Base-by-base conservation (phyloP, 208 protist species). In the Porcisia deanei region DNA sequence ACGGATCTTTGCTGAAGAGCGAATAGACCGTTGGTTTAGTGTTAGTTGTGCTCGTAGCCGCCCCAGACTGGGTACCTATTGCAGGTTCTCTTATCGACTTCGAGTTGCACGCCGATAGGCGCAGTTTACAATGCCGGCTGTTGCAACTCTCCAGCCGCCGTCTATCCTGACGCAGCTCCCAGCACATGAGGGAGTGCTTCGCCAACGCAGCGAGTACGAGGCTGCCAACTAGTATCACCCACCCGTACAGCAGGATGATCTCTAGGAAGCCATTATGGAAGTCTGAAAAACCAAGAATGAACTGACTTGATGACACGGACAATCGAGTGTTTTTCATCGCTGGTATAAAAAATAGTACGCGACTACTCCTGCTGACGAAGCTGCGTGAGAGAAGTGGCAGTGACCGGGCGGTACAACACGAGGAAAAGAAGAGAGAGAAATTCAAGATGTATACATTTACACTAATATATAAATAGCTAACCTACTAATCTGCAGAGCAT, bases 101-200 rank as follows among this genome's bases (percentile, higher is more conserved):
- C 47, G n/a, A 72, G 5, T 37, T 37, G 2, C 57, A 12, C 0
- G 71, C 77, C 12, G 77, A 70, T 30, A 47, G 61, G 5, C 58
- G 71, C 4, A 61, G 71, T 5, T 52, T 43, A 52, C 71, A 76
- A 57, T 76, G 64, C 22, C 77, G 77, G 0, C 73, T 73, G 77
- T 81, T 41, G 65, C 77, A 82, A 60, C 68, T 75, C 37, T 71
- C 18, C 47, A 82, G 67, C 8, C 78, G 78, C 1, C 59, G 73
- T 52, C 64, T 55, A 30, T 82, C 78, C 57, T 75, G 73, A 20
- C 69, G 73, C 12, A 78, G 16, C 60, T 82, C 78, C 78, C 78
- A 82, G 43, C 67, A 78, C 78, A 74, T 82, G 39, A 77, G 53
- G 0, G 57, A 45, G 68, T 78, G 78, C 66, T 82, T 73, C 57